Evolutionary conservation across 352 stramenopile genomes (phyloP).

Genomic region (Pythium periplocum): DNA sequence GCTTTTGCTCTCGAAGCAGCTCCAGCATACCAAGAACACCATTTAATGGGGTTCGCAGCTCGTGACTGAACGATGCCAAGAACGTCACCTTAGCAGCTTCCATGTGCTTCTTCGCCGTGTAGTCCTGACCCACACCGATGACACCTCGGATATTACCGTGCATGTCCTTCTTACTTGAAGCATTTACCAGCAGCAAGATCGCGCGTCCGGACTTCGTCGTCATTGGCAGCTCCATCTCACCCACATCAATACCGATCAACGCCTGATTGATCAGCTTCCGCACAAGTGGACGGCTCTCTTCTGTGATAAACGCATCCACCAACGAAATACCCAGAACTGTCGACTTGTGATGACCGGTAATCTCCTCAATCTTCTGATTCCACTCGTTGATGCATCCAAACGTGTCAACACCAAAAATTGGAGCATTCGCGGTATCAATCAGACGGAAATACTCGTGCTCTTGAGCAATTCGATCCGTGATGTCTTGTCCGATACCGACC

Average conservation of each 20-base stretch:
- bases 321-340: slow-evolving; percentile 63
- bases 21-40: slow-evolving; percentile 82
- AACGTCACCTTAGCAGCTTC: slow-evolving; percentile 84
- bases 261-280: slow-evolving; percentile 73
- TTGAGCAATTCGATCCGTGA: slow-evolving; percentile 67
- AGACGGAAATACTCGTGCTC: slow-evolving; percentile 67
- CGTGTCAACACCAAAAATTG: slow-evolving; percentile 84
- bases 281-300: slow-evolving; percentile 60
- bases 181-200: slow-evolving; percentile 73
- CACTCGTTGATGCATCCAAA: slow-evolving; percentile 81
- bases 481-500: slow-evolving; percentile 83
- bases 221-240: slow-evolving; percentile 87
- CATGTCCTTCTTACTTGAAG: slow-evolving; percentile 86
- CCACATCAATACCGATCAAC: slow-evolving; percentile 80
- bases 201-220: slow-evolving; percentile 63
- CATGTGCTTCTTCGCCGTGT: slow-evolving; percentile 87
- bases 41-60: slow-evolving; percentile 77
- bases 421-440: slow-evolving; percentile 75
- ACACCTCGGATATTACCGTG: slow-evolving; percentile 90
- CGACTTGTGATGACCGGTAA: slow-evolving; percentile 75
- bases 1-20: slow-evolving; percentile 67
- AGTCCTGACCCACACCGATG: slow-evolving; percentile 91
- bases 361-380: slow-evolving; percentile 86
- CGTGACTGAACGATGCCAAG: slow-evolving; percentile 80
- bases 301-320: slow-evolving; percentile 75